phyloP scores from a whole-genome alignment of 2,329 filamentous ascomycete species.

The Pseudonectria buxi region DNA sequence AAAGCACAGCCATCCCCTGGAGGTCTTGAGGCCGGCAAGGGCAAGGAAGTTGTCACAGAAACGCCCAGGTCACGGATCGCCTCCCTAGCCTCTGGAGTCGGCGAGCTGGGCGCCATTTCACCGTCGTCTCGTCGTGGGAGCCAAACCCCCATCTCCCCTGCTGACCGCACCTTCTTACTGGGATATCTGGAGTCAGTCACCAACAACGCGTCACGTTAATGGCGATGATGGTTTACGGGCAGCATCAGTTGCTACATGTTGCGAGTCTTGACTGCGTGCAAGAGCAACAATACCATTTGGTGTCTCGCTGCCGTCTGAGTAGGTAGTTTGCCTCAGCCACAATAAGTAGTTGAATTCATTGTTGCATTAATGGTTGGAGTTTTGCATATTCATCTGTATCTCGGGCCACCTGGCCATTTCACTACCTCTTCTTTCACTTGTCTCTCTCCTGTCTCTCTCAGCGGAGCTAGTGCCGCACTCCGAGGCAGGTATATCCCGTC shows the following conservation, averaged over 20 bases:
- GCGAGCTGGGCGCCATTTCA: conserved; percentile 20
- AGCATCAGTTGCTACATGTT: conserved; percentile 9
- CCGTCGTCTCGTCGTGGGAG: conserved; percentile 38
- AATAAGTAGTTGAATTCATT: neutral
- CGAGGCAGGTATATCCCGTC: no score
- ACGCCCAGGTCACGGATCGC: conserved; percentile 31
- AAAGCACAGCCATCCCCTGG: conserved; percentile 29
- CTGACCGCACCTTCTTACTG: conserved; percentile 69
- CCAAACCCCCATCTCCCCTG: conserved; percentile 55
- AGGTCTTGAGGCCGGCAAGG: conserved; percentile 17
- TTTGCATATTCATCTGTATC: neutral
- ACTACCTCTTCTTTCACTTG: no score
- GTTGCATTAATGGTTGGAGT: neutral
- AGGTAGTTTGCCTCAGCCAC: conserved; percentile 1
- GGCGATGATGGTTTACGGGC: neutral
- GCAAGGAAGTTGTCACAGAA: conserved; percentile 18
- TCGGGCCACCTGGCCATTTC: no score
- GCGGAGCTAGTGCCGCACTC: no score
- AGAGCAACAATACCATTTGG: neutral
- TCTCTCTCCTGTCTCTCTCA: no score
- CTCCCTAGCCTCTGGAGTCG: conserved; percentile 37
- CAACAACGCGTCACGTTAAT: conserved; percentile 30
- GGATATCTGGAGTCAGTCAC: conserved; percentile 61
- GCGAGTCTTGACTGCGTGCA: conserved; percentile 1
- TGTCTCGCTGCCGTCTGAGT: conserved; percentile 1